phyloP scores from a whole-genome alignment of 306 rosid species.

The Dryas octopetala region DNA sequence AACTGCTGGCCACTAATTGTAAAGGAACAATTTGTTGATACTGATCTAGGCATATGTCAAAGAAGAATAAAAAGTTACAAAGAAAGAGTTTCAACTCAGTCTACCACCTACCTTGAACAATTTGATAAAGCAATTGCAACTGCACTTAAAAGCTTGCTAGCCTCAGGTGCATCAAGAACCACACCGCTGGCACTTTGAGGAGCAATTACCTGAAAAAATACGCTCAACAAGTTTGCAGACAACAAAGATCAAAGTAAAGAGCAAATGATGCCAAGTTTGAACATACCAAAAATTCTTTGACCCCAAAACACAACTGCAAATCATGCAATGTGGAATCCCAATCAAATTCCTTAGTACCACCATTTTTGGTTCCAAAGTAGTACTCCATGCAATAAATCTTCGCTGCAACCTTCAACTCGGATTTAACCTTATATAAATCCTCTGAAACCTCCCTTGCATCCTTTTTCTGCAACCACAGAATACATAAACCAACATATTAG shows the following conservation, averaged over 20 bases:
- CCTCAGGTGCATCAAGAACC: constrained; percentile 90
- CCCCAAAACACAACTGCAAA: constrained; percentile 86
- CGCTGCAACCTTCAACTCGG: constrained; percentile 70
- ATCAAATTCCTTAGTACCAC: constrained; percentile 44
- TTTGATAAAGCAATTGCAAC: constrained; percentile 95
- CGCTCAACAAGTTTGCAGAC: constrained; percentile 20
- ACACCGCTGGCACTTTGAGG: constrained; percentile 99
- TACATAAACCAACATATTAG: neutral
- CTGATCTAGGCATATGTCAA: neutral
- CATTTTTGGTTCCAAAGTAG: constrained; percentile 55
- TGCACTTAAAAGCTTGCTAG: constrained; percentile 96
- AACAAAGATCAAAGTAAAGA: constrained; percentile 9
- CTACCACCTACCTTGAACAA: constrained; percentile 79
- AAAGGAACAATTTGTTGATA: neutral
- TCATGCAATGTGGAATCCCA: constrained; percentile 73
- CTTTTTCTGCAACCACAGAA: constrained; percentile 55
- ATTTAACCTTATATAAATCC: constrained; percentile 72
- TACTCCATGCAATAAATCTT: constrained; percentile 86
- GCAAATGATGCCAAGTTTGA: constrained; percentile 17
- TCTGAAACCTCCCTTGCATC: constrained; percentile 60
- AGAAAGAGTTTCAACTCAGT: constrained; percentile 4
- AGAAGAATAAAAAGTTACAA: constrained; percentile 9
- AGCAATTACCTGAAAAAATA: constrained; percentile 69
- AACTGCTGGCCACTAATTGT: neutral
- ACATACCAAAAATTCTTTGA: constrained; percentile 87